Percentiles rank a stretch among this genome's conserved stretches.
Conservation (phyloP, 2,329 filamentous ascomycete genomes). For the Paraphoma chrysanthemicola region DNA sequence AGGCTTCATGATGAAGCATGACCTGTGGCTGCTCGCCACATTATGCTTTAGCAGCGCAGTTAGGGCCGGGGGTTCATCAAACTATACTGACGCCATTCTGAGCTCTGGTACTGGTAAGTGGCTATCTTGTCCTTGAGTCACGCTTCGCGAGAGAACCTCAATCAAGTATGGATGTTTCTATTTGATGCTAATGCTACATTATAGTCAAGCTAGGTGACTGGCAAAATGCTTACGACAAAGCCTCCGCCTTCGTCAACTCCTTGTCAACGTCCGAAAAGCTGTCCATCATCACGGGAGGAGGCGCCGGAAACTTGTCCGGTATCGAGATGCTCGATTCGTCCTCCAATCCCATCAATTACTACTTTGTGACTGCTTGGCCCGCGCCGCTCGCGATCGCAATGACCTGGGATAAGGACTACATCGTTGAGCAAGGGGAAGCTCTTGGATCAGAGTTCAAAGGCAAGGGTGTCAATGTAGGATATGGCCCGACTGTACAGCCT, state of each 20-base stretch:
- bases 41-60: neutral
- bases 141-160: neutral
- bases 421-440: constrained; percentile 14
- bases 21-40: neutral
- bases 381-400: constrained; percentile 29
- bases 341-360: constrained; percentile 14
- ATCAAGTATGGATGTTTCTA: too few relatives aligned
- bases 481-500: constrained; percentile 31
- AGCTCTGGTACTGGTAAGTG: neutral
- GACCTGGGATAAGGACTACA: constrained; percentile 29
- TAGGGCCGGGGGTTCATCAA: neutral
- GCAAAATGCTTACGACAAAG: constrained; percentile 36
- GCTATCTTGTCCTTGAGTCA: neutral
- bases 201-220: constrained; percentile 6
- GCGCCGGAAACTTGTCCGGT: constrained; percentile 11
- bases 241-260: constrained; percentile 44
- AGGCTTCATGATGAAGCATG: neutral
- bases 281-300: constrained; percentile 37
- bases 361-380: constrained; percentile 35
- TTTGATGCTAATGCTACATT: neutral
- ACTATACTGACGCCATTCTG: neutral
- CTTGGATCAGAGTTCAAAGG: constrained; percentile 27
- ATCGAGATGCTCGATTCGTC: constrained; percentile 11
- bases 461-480: constrained; percentile 31
- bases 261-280: constrained; percentile 50